These are phyloP conservation scores for Nymphaea thermarum DNA, from an alignment of 164 flowering plant species.

Conservation along the genomic window DNA sequence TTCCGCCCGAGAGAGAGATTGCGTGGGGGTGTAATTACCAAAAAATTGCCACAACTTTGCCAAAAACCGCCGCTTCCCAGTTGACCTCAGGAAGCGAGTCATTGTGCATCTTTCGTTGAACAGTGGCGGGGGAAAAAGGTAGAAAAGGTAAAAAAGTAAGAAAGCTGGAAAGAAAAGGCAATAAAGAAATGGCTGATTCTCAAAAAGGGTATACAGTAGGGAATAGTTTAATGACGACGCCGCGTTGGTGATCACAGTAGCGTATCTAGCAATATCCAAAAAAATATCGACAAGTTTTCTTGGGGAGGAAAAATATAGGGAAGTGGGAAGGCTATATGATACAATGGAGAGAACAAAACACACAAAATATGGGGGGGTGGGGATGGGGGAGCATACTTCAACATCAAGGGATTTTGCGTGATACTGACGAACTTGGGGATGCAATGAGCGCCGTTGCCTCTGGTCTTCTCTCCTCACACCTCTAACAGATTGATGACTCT, in stretches of 20 bases:
- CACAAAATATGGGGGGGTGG: neutral
- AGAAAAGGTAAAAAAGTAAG: neutral
- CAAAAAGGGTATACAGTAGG: slow-evolving; percentile 8
- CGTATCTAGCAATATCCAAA: slow-evolving; percentile 69
- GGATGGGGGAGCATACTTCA: neutral
- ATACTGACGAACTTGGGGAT: slow-evolving; percentile 13
- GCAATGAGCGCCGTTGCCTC: slow-evolving; percentile 7
- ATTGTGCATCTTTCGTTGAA: too few relatives aligned
- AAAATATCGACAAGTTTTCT: slow-evolving; percentile 2
- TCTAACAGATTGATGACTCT: too few relatives aligned
- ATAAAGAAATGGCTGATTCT: neutral
- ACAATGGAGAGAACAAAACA: neutral
- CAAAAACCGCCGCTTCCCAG: too few relatives aligned
- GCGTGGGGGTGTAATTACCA: too few relatives aligned
- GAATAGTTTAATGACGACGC: slow-evolving; percentile 15
- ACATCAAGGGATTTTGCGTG: slow-evolving; percentile 12
- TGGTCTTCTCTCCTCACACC: neutral
- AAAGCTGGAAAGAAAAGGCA: neutral
- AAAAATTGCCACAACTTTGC: too few relatives aligned
- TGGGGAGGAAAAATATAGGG: neutral
- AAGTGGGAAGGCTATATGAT: neutral
- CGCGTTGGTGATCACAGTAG: slow-evolving; percentile 31
- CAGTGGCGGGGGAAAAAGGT: too few relatives aligned
- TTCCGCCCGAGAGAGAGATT: too few relatives aligned
- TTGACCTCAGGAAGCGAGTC: too few relatives aligned